Evolutionary conservation across 2,329 filamentous ascomycete genomes (phyloP), one percentile per base, ranked within the genome.

Genomic region (Graphilbum sp.): DNA sequence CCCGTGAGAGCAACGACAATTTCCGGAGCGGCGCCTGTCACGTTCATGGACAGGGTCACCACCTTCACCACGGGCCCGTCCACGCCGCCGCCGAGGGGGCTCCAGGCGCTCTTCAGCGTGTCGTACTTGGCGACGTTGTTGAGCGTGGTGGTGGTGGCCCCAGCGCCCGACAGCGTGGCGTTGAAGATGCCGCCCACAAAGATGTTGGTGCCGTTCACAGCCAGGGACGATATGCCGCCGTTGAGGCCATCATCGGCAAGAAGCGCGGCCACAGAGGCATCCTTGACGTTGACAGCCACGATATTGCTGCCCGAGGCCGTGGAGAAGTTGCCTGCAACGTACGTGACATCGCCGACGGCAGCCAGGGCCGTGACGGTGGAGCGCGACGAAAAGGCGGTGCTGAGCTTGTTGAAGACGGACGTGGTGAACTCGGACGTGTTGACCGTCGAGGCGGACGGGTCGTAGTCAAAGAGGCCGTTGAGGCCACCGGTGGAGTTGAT

Each of bases 391-490:
- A 96, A 77, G 40, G 67, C 70, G 25, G 72, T 72, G 16, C 84
- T 85, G 27, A 88, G 79, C 49, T 70, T 67, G 55, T 92, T 79
- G 52, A 94, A 76, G 15, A 75, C 67, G 2, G 86, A 94, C 20
- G 68, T 67, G 13, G 72, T 65, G 41, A 92, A 75, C 46, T 83
- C 62, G 19, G 63, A 69, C 1, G 66, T 66, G 45, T 74, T 66
- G 25, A 81, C 61, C 0, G 65, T 63, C 12, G 66, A 62, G 41
- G 67, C 53, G 16, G 64, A 67, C 0, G 87, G 83, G 48, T 92
- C 71, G 52, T 83, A 95, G 50, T 96, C 90, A 53, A 82, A 96
- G 2, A 98, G 62, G 9, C 86, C 86, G 52, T 95, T 95, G 38
- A 98, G 62, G 3, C 82, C 83, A 36, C 80, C 82, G 34, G 77